Percentiles rank a stretch among this genome's conserved stretches.
These are phyloP conservation scores for Lentinus tigrinus DNA, from an alignment of 768 basidiomycete species.

Conservation along the genomic window DNA sequence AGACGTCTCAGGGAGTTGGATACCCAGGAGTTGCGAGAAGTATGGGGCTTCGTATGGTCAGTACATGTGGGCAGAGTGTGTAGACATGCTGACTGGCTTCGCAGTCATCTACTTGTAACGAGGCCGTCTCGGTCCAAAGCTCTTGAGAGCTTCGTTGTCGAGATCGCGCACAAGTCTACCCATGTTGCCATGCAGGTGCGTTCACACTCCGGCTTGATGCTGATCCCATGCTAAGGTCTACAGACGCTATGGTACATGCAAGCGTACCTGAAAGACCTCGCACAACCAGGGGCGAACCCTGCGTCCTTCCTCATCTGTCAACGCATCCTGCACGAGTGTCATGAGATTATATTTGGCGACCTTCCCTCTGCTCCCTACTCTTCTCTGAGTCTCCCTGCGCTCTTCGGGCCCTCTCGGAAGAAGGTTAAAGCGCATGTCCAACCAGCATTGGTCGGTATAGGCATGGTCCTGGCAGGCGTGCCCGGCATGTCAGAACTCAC, in stretches of 20 bases:
- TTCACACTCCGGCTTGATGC: constrained; percentile 20
- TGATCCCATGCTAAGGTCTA: constrained; percentile 10
- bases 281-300: constrained; percentile 54
- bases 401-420: constrained; percentile 49
- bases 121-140: constrained; percentile 90
- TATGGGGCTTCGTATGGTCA: constrained; percentile 90
- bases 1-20: constrained; percentile 67
- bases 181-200: constrained; percentile 95
- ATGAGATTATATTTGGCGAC: constrained; percentile 95
- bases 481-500: constrained; percentile 77
- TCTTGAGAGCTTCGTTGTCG: constrained; percentile 90
- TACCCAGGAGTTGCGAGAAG: constrained; percentile 71
- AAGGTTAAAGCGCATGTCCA: constrained; percentile 73
- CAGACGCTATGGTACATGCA: constrained; percentile 99
- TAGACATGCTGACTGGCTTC: constrained; percentile 12
- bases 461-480: constrained; percentile 72
- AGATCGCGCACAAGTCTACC: constrained; percentile 84
- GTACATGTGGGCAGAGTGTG: constrained; percentile 14
- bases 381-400: constrained; percentile 48
- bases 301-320: constrained; percentile 89
- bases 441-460: constrained; percentile 83
- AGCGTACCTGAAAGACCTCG: constrained; percentile 84
- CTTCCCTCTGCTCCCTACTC: constrained; percentile 73
- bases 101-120: constrained; percentile 91
- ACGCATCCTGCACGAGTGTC: constrained; percentile 85